Percentiles rank a stretch among this genome's conserved stretches.
phyloP scores from a whole-genome alignment of 192 early-diverging fungal genomes.

The Backusella macrospora region DNA sequence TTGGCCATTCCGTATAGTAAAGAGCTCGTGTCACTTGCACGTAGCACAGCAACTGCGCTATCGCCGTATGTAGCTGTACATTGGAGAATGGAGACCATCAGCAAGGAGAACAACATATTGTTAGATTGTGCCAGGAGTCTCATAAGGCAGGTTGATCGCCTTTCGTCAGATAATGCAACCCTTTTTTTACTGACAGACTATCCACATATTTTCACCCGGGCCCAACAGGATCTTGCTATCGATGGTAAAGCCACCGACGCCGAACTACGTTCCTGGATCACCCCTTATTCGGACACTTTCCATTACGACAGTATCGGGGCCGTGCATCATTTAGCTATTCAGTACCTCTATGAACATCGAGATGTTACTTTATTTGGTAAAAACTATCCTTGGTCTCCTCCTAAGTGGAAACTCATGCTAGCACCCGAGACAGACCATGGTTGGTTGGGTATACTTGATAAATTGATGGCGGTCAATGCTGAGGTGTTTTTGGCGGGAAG shows the following conservation, averaged over 20 bases:
- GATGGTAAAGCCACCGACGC: background rate
- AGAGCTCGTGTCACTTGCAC: slow-evolving; percentile 14
- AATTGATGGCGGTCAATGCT: slow-evolving; percentile 37
- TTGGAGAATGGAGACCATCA: slow-evolving; percentile 37
- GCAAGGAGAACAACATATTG: slow-evolving; percentile 19
- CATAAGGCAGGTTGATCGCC: background rate
- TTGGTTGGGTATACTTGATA: slow-evolving; percentile 36
- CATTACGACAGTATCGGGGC: background rate
- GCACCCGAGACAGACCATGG: slow-evolving; percentile 22
- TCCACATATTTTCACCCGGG: slow-evolving; percentile 27
- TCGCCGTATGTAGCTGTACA: slow-evolving; percentile 39
- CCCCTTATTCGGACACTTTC: slow-evolving; percentile 33
- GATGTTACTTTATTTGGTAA: slow-evolving; percentile 31
- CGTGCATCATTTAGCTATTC: slow-evolving; percentile 38
- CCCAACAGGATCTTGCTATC: slow-evolving; percentile 11
- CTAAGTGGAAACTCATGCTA: slow-evolving; percentile 26
- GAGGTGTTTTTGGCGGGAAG: slow-evolving; percentile 35
- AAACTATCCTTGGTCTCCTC: slow-evolving; percentile 14
- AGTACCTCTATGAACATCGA: slow-evolving; percentile 37
- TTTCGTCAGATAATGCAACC: background rate
- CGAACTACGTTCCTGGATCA: slow-evolving; percentile 8
- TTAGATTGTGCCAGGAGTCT: slow-evolving; percentile 33
- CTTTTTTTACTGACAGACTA: slow-evolving; percentile 43
- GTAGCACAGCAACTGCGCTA: slow-evolving; percentile 13
- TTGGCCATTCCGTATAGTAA: slow-evolving; percentile 31